These are phyloP conservation scores for Podila verticillata DNA, from an alignment of 192 early-diverging fungal genomes.

Conservation along the genomic window DNA sequence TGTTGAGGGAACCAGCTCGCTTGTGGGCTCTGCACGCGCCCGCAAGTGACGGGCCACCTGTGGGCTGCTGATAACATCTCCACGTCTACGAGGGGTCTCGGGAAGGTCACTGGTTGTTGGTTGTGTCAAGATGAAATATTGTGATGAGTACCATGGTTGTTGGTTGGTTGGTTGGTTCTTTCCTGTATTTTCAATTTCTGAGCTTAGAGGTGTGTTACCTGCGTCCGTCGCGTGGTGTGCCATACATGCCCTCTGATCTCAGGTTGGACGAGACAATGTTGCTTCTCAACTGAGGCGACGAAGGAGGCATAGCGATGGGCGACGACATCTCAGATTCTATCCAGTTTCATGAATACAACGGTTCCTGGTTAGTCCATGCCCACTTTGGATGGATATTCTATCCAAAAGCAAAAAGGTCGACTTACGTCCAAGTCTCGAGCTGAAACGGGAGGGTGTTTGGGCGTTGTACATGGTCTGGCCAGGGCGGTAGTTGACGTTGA, in stretches of 20 bases:
- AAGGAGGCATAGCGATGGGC: conserved; percentile 35
- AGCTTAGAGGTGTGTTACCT: conserved; percentile 10
- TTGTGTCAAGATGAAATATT: background rate
- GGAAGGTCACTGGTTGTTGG: conserved; percentile 5
- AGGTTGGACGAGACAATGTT: conserved; percentile 38
- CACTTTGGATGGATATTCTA: background rate
- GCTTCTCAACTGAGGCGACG: conserved; percentile 34
- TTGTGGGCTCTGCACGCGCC: conserved; percentile 20
- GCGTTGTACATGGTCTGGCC: conserved; percentile 23
- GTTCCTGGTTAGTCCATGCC: background rate
- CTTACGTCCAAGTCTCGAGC: conserved; percentile 12
- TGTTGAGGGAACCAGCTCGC: conserved; percentile 23
- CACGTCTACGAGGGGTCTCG: conserved; percentile 39
- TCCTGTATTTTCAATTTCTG: background rate
- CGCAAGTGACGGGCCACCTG: conserved; percentile 45
- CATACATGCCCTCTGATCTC: conserved; percentile 36
- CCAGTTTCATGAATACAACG: background rate
- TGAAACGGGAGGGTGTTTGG: conserved; percentile 8
- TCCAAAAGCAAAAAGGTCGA: background rate
- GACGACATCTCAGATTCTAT: conserved; percentile 19
- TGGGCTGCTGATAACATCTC: conserved; percentile 44
- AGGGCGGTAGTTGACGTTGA: conserved; percentile 32
- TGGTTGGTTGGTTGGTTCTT: background rate
- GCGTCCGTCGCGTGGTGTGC: conserved; percentile 25
- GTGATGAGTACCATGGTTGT: background rate